Base-by-base conservation (phyloP, 1,284 basidiomycete species). In the Marasmius tenuissimus region DNA sequence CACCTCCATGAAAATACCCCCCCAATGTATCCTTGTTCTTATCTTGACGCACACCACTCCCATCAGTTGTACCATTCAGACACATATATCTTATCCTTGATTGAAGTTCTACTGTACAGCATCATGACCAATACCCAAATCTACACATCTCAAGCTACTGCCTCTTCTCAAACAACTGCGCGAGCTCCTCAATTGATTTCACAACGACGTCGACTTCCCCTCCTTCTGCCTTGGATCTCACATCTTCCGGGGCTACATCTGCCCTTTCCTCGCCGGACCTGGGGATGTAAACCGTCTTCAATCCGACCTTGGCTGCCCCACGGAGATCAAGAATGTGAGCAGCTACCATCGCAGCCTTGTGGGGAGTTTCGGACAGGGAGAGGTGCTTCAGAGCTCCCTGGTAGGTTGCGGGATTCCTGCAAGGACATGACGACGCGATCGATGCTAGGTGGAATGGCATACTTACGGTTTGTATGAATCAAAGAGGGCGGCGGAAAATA, bases 301-400 rank as follows among this genome's bases (percentile, higher is more conserved):
- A 75, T 0, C 87, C 88, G 6, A 78, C 71, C 0, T 68, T 69
- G 0, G 78, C 79, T 0, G 88, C 88, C 0, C 76, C 84, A 4
- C 77, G 76, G 8, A 88, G 74, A 67, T 90, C 88, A 62, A 73
- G 77, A 0, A 78, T 76, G 70, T 91, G 88, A 10, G 86, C 80
- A 0, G 88, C 86, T 10, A 90, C 87, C 82, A 90, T 84, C 0
- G 82, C 85, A 49, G 81, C 78, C 55, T 82, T 78, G 14, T 79
- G 66, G 0, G 87, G 82, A 1, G 77, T 64, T 12, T 56, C 57
- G 22, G 50, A 63, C 3, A 89, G 66, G 1, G 76, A 76, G 11
- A 90, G 79, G 62, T 87, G 81, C 22, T 77, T 74, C 0, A 80
- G 71, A 1, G 82, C 81, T 9, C 78, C 77, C 6, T 78, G 71